Conservation (phyloP, 2,329 filamentous ascomycete genomes). For the Microdochium trichocladiopsis region DNA sequence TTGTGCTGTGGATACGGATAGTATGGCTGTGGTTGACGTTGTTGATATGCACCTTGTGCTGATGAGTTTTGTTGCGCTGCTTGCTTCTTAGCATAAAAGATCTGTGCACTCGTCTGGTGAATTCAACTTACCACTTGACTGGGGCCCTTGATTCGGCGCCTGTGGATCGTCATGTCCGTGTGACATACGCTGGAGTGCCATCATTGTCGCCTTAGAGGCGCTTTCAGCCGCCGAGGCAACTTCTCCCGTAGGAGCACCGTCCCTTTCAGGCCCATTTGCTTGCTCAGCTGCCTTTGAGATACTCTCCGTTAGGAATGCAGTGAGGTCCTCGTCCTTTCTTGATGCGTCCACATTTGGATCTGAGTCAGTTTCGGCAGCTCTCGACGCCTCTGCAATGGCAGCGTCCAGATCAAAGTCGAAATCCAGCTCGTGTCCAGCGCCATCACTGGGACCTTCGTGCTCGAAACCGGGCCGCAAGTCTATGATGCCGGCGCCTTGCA, state of each 20-base stretch:
- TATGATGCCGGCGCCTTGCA: conserved; percentile 13
- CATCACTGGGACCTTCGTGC: conserved; percentile 10
- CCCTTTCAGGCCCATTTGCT: conserved; percentile 13
- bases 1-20: conserved; percentile 14
- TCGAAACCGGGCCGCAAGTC: conserved; percentile 12
- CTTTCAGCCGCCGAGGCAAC: conserved; percentile 21
- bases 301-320: conserved; percentile 19
- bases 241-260: conserved; percentile 17
- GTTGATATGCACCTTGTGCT: neutral
- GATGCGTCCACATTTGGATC: conserved; percentile 10
- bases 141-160: conserved; percentile 13
- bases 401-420: conserved; percentile 20
- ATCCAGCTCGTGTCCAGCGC: conserved; percentile 10
- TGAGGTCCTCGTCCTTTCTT: conserved; percentile 17
- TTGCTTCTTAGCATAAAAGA: neutral
- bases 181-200: conserved; percentile 23
- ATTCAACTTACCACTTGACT: conserved; percentile 10
- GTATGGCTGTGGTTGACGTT: neutral
- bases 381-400: conserved; percentile 22
- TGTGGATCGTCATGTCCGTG: conserved; percentile 23
- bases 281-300: conserved; percentile 20
- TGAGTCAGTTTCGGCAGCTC: conserved; percentile 17
- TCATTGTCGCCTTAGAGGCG: conserved; percentile 20
- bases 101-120: too few relatives aligned
- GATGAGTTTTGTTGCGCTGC: neutral